A percentile compares a stretch with the other conserved stretches of the same genome.
These are phyloP conservation scores for Colletotrichum nymphaeae DNA, from an alignment of 2,329 filamentous ascomycete species.

Conservation along the genomic window DNA sequence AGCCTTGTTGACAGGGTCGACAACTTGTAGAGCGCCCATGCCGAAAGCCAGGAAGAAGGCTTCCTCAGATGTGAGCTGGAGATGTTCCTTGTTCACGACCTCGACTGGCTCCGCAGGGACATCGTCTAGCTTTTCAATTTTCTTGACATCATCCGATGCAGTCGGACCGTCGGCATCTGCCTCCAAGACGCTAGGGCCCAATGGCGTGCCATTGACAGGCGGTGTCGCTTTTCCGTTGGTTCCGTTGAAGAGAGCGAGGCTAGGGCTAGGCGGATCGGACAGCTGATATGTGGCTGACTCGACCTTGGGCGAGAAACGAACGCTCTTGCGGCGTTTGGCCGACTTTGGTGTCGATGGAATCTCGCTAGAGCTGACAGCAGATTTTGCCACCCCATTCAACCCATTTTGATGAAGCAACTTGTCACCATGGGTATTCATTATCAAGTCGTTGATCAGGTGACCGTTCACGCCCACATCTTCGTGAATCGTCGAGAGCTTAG, in stretches of 20 bases:
- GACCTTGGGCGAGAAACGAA: slow-evolving; percentile 76
- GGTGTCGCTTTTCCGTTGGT: slow-evolving; percentile 36
- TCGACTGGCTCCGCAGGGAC: slow-evolving; percentile 15
- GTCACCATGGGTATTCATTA: slow-evolving; percentile 33
- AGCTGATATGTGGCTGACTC: slow-evolving; percentile 71
- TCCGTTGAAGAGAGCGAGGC: slow-evolving; percentile 42
- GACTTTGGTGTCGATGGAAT: slow-evolving; percentile 32
- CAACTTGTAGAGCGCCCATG: slow-evolving; percentile 78
- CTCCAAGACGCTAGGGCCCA: slow-evolving; percentile 18
- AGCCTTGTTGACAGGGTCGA: slow-evolving; percentile 57
- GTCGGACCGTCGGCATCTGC: background rate
- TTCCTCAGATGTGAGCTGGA: slow-evolving; percentile 92
- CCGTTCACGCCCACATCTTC: background rate
- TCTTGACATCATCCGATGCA: background rate
- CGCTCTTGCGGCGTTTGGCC: slow-evolving; percentile 68
- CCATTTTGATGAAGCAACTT: background rate
- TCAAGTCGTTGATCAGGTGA: slow-evolving; percentile 31
- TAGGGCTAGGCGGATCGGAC: slow-evolving; percentile 63
- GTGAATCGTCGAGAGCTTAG: slow-evolving; percentile 26
- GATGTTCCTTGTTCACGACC: slow-evolving; percentile 76
- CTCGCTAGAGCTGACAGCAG: slow-evolving; percentile 16
- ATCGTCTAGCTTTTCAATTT: background rate
- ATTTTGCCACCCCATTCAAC: slow-evolving; percentile 4
- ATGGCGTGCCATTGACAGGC: slow-evolving; percentile 7
- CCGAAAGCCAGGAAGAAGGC: slow-evolving; percentile 90